These are phyloP conservation scores for Starmerella gropengiesseri DNA, from an alignment of 805 yeast species.

Conservation along the genomic window DNA sequence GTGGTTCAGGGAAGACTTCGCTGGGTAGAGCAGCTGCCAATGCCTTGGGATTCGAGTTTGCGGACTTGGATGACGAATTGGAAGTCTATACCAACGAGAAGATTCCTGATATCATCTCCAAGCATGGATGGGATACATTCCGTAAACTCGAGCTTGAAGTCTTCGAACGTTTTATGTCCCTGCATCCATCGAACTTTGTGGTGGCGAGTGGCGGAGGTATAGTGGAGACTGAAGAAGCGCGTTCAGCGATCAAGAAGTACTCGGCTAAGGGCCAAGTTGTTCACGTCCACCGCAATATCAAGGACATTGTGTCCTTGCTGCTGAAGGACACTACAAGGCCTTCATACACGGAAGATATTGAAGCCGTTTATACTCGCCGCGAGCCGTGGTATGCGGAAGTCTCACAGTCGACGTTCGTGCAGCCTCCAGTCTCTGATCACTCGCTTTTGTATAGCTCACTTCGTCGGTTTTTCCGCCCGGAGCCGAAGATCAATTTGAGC, in stretches of 20 bases:
- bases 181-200: slow-evolving; percentile 44
- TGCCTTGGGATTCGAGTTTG: slow-evolving; percentile 44
- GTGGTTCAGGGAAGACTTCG: slow-evolving; percentile 94
- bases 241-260: slow-evolving; percentile 51
- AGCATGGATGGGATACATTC: slow-evolving; percentile 82
- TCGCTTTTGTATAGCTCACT: slow-evolving; percentile 48
- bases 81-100: slow-evolving; percentile 40
- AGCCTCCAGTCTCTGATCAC: slow-evolving; percentile 44
- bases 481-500: no score
- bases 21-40: slow-evolving; percentile 69
- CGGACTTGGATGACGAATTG: slow-evolving; percentile 68
- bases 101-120: slow-evolving; percentile 40
- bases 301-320: slow-evolving; percentile 65
- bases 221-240: slow-evolving; percentile 64
- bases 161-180: slow-evolving; percentile 39
- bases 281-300: slow-evolving; percentile 80
- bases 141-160: slow-evolving; percentile 54
- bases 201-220: slow-evolving; percentile 96
- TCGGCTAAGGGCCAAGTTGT: slow-evolving; percentile 54
- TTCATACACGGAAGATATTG: slow-evolving; percentile 68
- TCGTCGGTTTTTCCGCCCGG: slow-evolving; percentile 41
- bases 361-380: slow-evolving; percentile 75
- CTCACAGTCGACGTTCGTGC: slow-evolving; percentile 68
- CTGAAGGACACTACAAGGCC: slow-evolving; percentile 77
- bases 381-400: slow-evolving; percentile 68